Percentiles rank a stretch among this genome's conserved stretches.
These are phyloP conservation scores for Heliamphora pulchella DNA, from an alignment of 179 eudicot genomes.

Conservation along the genomic window DNA sequence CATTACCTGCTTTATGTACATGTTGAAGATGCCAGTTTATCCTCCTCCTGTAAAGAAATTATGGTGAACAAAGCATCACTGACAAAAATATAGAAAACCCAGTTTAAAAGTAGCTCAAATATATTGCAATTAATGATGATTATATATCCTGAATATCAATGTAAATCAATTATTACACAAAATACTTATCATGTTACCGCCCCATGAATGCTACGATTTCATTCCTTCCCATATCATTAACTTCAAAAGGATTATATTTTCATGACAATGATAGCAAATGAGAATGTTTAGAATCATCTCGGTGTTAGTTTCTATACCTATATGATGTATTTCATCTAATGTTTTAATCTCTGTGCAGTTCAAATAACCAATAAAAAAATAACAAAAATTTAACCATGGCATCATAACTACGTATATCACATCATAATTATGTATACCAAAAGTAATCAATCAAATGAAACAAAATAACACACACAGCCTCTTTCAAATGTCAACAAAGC, in stretches of 20 bases:
- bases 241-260: background rate
- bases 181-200: background rate
- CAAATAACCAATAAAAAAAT: no score
- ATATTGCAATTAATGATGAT: background rate
- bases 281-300: no score
- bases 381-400: no score
- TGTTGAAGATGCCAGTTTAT: conserved; percentile 24
- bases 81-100: background rate
- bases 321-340: no score
- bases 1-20: conserved; percentile 56
- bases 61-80: conserved; percentile 1
- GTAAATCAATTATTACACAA: background rate
- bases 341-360: no score
- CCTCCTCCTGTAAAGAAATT: background rate
- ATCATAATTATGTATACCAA: background rate
- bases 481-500: background rate
- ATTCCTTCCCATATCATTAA: background rate
- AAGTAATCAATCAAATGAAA: background rate
- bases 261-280: background rate
- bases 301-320: no score
- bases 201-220: background rate
- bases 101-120: background rate
- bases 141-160: background rate
- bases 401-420: background rate
- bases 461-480: background rate